Evolutionary conservation across 805 yeast species (phyloP).

Genomic region (Suhomyces sp.): DNA sequence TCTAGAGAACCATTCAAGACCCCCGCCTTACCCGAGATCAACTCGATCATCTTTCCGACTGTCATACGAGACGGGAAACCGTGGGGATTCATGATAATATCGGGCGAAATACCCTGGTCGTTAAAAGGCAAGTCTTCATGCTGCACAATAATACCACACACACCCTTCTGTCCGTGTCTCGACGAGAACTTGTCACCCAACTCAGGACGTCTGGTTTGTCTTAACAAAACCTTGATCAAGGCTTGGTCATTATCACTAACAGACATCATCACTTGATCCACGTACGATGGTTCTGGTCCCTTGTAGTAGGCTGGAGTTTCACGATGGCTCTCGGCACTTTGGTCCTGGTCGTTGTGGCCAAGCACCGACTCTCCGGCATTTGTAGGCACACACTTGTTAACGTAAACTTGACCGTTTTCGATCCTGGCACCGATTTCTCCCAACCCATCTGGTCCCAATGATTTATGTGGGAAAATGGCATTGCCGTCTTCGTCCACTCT

Average conservation of each 20-base stretch:
- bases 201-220: conserved; percentile 97
- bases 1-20: conserved; percentile 87
- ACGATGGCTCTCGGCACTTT: conserved; percentile 59
- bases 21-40: conserved; percentile 96
- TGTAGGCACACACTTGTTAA: conserved; percentile 89
- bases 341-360: conserved; percentile 33
- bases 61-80: conserved; percentile 99
- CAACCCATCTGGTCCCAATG: conserved; percentile 91
- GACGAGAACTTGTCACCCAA: conserved; percentile 96
- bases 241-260: conserved; percentile 95
- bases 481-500: conserved; percentile 77
- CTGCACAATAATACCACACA: conserved; percentile 95
- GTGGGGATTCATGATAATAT: conserved; percentile 97
- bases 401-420: conserved; percentile 89
- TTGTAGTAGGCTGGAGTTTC: conserved; percentile 90
- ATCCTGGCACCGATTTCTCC: conserved; percentile 94
- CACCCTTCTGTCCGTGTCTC: conserved; percentile 99
- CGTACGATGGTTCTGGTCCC: conserved; percentile 93
- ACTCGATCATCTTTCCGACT: conserved; percentile 96
- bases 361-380: conserved; percentile 70
- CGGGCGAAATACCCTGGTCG: conserved; percentile 90
- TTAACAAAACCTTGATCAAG: conserved; percentile 80
- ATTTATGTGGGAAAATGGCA: conserved; percentile 81
- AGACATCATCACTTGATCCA: conserved; percentile 97
- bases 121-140: conserved; percentile 96